Conservation (phyloP, 1,284 basidiomycete species). For the Butyriboletus regius region DNA sequence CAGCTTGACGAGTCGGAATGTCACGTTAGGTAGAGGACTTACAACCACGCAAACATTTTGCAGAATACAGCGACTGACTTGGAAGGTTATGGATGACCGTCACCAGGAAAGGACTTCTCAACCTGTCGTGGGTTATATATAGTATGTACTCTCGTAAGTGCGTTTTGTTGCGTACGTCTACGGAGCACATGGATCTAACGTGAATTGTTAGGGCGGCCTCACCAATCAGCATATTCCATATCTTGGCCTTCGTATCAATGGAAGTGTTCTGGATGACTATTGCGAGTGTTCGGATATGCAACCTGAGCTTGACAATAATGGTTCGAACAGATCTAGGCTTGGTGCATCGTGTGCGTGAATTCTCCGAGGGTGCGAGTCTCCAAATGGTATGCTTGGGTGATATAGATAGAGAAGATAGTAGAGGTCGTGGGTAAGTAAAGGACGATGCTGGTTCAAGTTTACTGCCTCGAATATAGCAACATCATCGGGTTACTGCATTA, state of each 20-base stretch:
- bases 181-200: too few relatives aligned
- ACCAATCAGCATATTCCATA: too few relatives aligned
- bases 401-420: not conserved
- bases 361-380: not conserved
- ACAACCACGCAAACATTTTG: conserved; percentile 1
- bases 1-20: not conserved
- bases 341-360: too few relatives aligned
- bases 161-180: too few relatives aligned
- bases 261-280: too few relatives aligned
- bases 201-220: too few relatives aligned
- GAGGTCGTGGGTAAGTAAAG: not conserved
- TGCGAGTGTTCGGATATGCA: too few relatives aligned
- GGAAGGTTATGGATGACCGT: not conserved
- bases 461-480: not conserved
- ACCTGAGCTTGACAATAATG: too few relatives aligned
- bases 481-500: not conserved
- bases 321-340: too few relatives aligned
- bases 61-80: not conserved
- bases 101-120: not conserved
- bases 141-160: not conserved
- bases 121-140: not conserved
- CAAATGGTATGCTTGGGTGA: not conserved
- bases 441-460: not conserved
- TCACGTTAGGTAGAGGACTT: not conserved
- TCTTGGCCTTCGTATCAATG: too few relatives aligned